Evolutionary conservation across 352 stramenopile genomes (phyloP), one percentile per base, ranked within the genome.

Genomic region (Phytophthora hybrid): DNA sequence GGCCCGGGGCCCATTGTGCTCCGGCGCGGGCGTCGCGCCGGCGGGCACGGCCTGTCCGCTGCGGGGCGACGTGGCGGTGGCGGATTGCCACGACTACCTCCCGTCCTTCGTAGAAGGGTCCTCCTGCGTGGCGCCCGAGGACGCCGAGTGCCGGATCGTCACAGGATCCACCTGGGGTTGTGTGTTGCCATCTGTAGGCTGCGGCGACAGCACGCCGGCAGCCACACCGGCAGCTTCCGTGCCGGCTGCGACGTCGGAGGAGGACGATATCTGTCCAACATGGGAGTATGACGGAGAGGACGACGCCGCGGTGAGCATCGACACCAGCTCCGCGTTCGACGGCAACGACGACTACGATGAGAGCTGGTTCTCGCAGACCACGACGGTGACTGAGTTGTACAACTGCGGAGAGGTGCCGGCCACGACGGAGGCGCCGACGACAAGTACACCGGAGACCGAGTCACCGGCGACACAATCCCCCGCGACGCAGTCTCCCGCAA

Each of bases 81-180:
- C 75, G 8, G 72, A 79, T 58, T 93, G 85, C 65, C 73, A 87
- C 59, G 62, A 73, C 31, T 71, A 71, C 46, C 65, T 90, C n/a
- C 60, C 78, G 34, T 84, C 80, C 31, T 91, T 74, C 58, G 56
- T 77, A 19, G 73, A 67, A 56, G 67, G 59, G 19, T 44, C 37
- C 37, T 51, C 66, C 31, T 89, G 82, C 32, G 69, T 84, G 1
- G 72, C 74, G 0, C 71, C 71, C 8, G 79, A 87, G 62, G 73
- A 87, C 64, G 75, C 79, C 11, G 67, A 81, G 61, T 93, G 83
- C 53, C 73, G 72, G 26, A 76, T 87, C 49, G 68, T 90, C 37
- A 74, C 62, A 5, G 67, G 51, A 0, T 63, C 55, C 19, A 73
- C 74, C 2, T 86, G 79, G 79, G 79, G 76, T 1, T 86, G 79